Percentiles rank a stretch among this genome's conserved stretches.
Conservation (phyloP, 257 asterid genomes). For the Solanum chmielewskii region DNA sequence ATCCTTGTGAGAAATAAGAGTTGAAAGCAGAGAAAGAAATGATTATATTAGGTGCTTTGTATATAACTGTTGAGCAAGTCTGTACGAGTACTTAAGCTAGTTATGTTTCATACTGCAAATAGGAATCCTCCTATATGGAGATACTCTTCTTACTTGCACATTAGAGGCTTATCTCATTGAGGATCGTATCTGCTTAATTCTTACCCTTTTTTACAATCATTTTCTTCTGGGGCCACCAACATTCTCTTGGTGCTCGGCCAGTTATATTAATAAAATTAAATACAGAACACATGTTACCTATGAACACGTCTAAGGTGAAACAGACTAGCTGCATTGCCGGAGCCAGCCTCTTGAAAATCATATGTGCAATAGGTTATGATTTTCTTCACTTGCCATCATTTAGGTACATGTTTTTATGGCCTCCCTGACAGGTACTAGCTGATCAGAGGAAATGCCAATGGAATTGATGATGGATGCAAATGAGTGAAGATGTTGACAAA, state of each 20-base stretch:
- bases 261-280: background rate
- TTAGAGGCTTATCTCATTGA: background rate
- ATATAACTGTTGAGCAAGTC: background rate
- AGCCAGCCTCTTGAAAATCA: background rate
- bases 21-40: background rate
- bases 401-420: background rate
- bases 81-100: background rate
- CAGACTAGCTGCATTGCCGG: background rate
- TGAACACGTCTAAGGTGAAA: background rate
- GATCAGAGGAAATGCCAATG: background rate
- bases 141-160: background rate
- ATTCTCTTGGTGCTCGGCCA: background rate
- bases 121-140: background rate
- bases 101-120: background rate
- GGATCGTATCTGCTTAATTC: background rate
- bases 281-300: background rate
- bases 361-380: background rate
- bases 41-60: background rate
- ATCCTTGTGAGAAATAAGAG: background rate
- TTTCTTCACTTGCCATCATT: background rate
- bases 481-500: slow-evolving; percentile 1
- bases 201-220: background rate
- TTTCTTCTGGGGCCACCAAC: background rate
- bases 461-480: slow-evolving; percentile 2
- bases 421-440: slow-evolving; percentile 13